phyloP scores from a whole-genome alignment of 306 rosid genomes.

The Lagenaria siceraria region DNA sequence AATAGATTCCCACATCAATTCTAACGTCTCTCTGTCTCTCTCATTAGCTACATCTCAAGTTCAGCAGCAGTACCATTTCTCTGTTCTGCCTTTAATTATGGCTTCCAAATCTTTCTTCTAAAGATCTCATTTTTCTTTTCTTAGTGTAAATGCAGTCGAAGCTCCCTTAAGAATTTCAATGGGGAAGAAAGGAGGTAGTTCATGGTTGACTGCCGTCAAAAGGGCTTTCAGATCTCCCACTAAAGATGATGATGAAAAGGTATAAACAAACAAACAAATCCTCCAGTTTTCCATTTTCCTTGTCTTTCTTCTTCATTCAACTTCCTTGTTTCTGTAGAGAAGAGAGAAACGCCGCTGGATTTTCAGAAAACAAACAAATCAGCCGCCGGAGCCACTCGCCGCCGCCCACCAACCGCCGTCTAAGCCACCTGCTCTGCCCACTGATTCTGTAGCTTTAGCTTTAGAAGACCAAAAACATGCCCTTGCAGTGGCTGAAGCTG shows the following conservation, averaged over 20 bases:
- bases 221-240: conserved; percentile 99
- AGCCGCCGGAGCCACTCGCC: conserved; percentile 25
- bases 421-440: background rate
- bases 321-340: conserved; percentile 24
- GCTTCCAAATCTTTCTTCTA: background rate
- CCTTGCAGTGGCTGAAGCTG: conserved; percentile 66
- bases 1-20: background rate
- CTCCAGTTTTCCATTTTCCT: background rate
- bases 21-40: background rate
- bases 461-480: conserved; percentile 49
- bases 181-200: conserved; percentile 88
- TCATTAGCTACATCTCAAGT: background rate
- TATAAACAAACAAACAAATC: background rate
- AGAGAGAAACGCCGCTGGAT: conserved; percentile 86
- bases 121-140: background rate
- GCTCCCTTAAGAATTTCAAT: conserved; percentile 6
- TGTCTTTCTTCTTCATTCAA: background rate
- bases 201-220: conserved; percentile 97
- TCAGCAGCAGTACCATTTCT: background rate
- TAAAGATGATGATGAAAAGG: conserved; percentile 91
- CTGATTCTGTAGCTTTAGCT: conserved; percentile 4
- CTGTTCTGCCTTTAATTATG: background rate
- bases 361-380: conserved; percentile 56
- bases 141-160: background rate
- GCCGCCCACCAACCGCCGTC: conserved; percentile 20